These are phyloP conservation scores for Phytopythium kandeliae DNA, from an alignment of 352 stramenopile species.

Conservation along the genomic window DNA sequence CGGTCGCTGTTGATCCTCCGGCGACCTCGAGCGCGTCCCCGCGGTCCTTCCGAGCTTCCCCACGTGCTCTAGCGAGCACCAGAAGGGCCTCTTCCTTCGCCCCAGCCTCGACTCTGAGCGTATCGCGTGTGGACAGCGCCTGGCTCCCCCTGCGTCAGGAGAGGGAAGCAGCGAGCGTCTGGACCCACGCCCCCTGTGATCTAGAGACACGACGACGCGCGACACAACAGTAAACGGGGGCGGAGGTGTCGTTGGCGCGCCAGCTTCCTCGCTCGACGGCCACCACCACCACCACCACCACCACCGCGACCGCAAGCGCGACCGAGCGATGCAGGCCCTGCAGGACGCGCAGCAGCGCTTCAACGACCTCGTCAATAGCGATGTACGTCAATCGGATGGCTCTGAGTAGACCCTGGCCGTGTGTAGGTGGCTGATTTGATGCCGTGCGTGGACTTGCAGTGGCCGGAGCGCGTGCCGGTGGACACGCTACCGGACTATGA, in stretches of 20 bases:
- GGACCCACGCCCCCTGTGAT: neutral
- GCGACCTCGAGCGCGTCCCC: neutral
- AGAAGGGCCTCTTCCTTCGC: neutral
- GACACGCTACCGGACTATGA: conserved; percentile 46
- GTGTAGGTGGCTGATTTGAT: conserved; percentile 5
- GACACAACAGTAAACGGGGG: conserved; percentile 8
- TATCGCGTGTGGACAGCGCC: conserved; percentile 1
- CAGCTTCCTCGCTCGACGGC: conserved; percentile 6
- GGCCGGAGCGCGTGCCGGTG: conserved; percentile 56
- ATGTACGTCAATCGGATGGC: too few relatives aligned
- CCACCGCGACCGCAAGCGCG: conserved; percentile 37
- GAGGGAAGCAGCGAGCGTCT: neutral
- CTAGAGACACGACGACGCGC: conserved; percentile 19
- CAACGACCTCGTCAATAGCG: conserved; percentile 71
- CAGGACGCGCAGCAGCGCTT: conserved; percentile 77
- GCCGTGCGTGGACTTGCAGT: conserved; percentile 10
- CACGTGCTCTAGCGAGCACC: neutral
- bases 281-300: conserved; percentile 12
- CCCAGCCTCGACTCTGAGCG: neutral
- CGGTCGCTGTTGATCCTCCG: neutral
- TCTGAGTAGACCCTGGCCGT: too few relatives aligned
- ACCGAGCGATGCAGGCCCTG: conserved; percentile 61
- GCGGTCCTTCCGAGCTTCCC: neutral
- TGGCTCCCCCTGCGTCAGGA: neutral
- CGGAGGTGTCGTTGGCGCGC: conserved; percentile 3